Evolutionary conservation across 768 basidiomycete genomes (phyloP).

Genomic region (Boletus pseudopeckii): DNA sequence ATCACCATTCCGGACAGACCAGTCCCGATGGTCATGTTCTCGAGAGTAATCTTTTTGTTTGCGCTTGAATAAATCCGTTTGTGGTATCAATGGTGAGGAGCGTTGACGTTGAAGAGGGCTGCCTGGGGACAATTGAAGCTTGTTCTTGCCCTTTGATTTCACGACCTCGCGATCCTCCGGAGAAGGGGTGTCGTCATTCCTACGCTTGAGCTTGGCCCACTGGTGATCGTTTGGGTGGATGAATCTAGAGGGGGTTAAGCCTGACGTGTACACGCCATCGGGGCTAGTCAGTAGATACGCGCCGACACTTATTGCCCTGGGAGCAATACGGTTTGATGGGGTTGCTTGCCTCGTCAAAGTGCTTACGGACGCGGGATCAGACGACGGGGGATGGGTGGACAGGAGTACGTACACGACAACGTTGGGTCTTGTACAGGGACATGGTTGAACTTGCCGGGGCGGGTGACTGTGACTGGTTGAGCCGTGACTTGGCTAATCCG

Average conservation of each 20-base stretch:
- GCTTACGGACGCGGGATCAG: conserved; percentile 33
- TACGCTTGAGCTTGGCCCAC: conserved; percentile 32
- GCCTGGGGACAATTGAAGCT: conserved; percentile 13
- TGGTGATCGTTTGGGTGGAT: conserved; percentile 49
- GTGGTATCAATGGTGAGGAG: conserved; percentile 40
- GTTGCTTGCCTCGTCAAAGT: conserved; percentile 45
- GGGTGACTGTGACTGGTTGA: conserved; percentile 18
- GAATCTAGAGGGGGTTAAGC: conserved; percentile 34
- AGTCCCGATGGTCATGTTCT: conserved; percentile 21
- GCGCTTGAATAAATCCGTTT: conserved; percentile 42
- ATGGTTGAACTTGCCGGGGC: conserved; percentile 9
- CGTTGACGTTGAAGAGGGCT: conserved; percentile 19
- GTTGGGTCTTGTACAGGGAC: conserved; percentile 42
- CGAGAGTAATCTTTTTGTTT: conserved; percentile 25
- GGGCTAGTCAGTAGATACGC: conserved; percentile 19
- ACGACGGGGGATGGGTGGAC: conserved; percentile 5
- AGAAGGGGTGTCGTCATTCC: conserved; percentile 13
- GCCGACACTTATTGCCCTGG: conserved; percentile 52
- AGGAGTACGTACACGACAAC: conserved; percentile 42
- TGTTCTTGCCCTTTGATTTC: conserved; percentile 26
- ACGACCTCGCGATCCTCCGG: conserved; percentile 20
- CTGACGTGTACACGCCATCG: conserved; percentile 3
- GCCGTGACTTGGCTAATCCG: conserved; percentile 10
- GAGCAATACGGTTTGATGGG: conserved; percentile 42
- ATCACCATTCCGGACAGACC: conserved; percentile 18